phyloP scores from a whole-genome alignment of 2,329 filamentous ascomycete species.

The Fusarium anthophilum region DNA sequence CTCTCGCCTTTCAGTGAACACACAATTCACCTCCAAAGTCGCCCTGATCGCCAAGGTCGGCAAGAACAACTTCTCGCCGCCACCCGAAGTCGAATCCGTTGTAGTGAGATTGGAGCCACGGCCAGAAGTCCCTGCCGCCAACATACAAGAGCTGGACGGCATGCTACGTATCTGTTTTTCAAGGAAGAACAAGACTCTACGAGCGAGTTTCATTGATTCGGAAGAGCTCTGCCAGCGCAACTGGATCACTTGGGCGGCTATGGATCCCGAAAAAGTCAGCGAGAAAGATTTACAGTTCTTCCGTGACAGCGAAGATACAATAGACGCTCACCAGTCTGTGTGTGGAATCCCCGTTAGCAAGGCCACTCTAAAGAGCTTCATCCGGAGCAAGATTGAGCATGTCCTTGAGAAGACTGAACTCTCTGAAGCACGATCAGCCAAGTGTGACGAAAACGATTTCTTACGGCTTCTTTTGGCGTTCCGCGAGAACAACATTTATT shows the following conservation, averaged over 20 bases:
- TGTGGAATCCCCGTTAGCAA: conserved; percentile 9
- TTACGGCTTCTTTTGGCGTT: conserved; percentile 12
- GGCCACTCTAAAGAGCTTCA: conserved; percentile 10
- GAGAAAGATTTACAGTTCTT: conserved; percentile 7
- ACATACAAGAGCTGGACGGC: not conserved
- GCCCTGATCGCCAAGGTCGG: not conserved
- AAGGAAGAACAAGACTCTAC: not conserved
- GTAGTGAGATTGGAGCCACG: not conserved
- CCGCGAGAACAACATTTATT: conserved; percentile 12
- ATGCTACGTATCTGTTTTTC: not conserved
- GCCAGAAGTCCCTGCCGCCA: not conserved
- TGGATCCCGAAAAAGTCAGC: conserved; percentile 2
- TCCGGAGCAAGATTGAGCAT: conserved; percentile 9
- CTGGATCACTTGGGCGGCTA: not conserved
- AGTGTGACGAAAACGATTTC: conserved; percentile 12
- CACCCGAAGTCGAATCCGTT: not conserved
- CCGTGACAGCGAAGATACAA: conserved; percentile 4
- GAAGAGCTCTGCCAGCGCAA: not conserved
- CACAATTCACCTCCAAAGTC: not conserved
- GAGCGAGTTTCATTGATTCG: not conserved
- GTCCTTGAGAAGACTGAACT: conserved; percentile 6
- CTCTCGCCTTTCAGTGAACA: not conserved
- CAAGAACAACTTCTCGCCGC: not conserved
- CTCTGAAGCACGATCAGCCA: conserved; percentile 9
- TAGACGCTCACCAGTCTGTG: conserved; percentile 12